phyloP scores from a whole-genome alignment of 1,284 basidiomycete species.

The Tylopilus sp. region DNA sequence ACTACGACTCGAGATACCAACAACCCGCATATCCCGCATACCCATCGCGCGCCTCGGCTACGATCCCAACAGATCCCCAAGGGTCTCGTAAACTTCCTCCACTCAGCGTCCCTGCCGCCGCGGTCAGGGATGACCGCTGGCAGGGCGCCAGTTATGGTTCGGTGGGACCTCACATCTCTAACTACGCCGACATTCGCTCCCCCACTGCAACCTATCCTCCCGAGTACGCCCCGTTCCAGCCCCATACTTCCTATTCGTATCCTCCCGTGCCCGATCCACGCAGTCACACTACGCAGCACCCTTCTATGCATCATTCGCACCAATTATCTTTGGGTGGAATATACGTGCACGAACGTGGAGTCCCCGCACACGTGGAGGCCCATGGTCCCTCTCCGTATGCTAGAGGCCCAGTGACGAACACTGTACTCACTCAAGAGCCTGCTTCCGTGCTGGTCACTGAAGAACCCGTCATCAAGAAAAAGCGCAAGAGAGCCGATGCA shows the following conservation, averaged over 20 bases:
- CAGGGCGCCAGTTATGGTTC: constrained; percentile 38
- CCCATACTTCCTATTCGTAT: constrained; percentile 35
- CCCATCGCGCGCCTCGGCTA: constrained; percentile 45
- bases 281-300: constrained; percentile 23
- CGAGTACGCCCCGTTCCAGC: constrained; percentile 40
- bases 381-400: constrained; percentile 43
- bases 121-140: constrained; percentile 45
- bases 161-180: constrained; percentile 33
- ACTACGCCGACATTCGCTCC: constrained; percentile 47
- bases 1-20: constrained; percentile 54
- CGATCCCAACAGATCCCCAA: constrained; percentile 41
- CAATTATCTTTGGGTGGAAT: constrained; percentile 27
- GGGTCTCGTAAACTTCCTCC: constrained; percentile 49
- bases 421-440: constrained; percentile 34
- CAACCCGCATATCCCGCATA: constrained; percentile 47
- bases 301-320: constrained; percentile 29
- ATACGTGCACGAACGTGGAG: constrained; percentile 29
- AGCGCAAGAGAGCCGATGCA: constrained; percentile 78
- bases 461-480: constrained; percentile 76
- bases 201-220: constrained; percentile 54
- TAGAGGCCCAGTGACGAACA: constrained; percentile 34
- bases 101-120: constrained; percentile 35
- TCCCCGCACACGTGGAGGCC: constrained; percentile 33
- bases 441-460: constrained; percentile 37
- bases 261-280: constrained; percentile 35